These are phyloP conservation scores for Solanum bulbocastanum DNA, from an alignment of 257 asterid species.

Conservation along the genomic window DNA sequence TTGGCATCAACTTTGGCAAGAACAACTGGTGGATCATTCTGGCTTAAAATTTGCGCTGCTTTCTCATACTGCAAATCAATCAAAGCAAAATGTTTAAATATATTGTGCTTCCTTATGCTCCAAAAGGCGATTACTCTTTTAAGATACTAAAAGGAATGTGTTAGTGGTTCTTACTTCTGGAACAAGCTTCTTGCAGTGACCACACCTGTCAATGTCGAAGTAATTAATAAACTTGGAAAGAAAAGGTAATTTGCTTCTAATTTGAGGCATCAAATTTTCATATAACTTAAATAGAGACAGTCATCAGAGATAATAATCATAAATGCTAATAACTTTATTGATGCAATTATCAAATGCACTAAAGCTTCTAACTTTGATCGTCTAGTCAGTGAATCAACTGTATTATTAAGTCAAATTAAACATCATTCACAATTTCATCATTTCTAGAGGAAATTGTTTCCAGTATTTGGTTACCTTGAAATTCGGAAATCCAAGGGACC, in stretches of 20 bases:
- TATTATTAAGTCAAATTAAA: neutral
- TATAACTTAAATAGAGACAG: neutral
- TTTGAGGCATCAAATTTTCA: neutral
- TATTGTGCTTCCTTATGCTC: neutral
- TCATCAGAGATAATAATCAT: neutral
- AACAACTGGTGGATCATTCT: constrained; percentile 57
- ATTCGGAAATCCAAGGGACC: neutral
- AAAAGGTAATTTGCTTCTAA: neutral
- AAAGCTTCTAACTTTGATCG: neutral
- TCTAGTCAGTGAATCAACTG: neutral
- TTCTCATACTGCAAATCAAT: constrained; percentile 55
- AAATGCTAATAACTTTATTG: neutral
- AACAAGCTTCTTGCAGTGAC: constrained; percentile 70
- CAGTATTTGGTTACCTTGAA: neutral
- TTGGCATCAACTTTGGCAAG: constrained; percentile 75
- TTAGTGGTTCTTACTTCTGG: constrained; percentile 42
- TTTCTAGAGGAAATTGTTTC: neutral
- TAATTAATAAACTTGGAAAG: neutral
- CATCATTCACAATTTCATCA: neutral
- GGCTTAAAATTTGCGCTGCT: constrained; percentile 73
- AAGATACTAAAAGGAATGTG: neutral
- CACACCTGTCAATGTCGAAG: constrained; percentile 39
- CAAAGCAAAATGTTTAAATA: neutral
- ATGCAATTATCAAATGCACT: neutral
- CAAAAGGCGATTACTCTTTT: neutral